Evolutionary conservation across 2,329 filamentous ascomycete species (phyloP).

Genomic region (Zymoseptoria crescenta): DNA sequence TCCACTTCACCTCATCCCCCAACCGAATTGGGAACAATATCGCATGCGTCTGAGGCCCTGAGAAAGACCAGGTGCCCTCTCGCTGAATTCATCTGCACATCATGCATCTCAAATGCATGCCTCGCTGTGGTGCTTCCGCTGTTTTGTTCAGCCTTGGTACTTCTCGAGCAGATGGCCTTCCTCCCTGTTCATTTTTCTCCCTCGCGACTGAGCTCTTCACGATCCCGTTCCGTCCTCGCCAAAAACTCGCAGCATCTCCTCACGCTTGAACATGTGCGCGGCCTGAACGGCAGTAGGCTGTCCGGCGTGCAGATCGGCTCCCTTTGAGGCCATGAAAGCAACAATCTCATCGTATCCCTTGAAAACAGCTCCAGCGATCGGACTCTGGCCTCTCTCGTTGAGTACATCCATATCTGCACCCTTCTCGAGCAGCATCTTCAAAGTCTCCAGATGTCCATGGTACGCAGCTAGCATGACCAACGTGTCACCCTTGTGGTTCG

Average conservation of each 20-base stretch:
- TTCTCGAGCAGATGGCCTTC: neutral
- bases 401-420: constrained; percentile 31
- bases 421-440: constrained; percentile 31
- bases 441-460: constrained; percentile 56
- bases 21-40: neutral
- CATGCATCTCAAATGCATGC: neutral
- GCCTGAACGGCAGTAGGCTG: constrained; percentile 41
- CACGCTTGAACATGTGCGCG: constrained; percentile 41
- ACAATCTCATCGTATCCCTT: constrained; percentile 61
- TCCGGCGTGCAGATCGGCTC: constrained; percentile 35
- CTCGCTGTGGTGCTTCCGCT: neutral
- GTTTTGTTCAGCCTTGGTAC: no score
- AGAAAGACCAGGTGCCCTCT: neutral
- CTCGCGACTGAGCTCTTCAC: neutral
- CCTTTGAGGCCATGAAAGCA: constrained; percentile 41
- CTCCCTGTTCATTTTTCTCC: neutral
- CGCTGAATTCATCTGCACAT: neutral
- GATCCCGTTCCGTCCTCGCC: constrained; percentile 19
- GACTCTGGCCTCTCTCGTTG: constrained; percentile 62
- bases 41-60: neutral
- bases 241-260: constrained; percentile 29
- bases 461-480: constrained; percentile 67
- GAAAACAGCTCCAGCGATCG: constrained; percentile 64
- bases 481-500: constrained; percentile 67
- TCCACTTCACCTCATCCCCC: neutral